phyloP scores from a whole-genome alignment of 306 rosid genomes.

The Quercus wislizeni region DNA sequence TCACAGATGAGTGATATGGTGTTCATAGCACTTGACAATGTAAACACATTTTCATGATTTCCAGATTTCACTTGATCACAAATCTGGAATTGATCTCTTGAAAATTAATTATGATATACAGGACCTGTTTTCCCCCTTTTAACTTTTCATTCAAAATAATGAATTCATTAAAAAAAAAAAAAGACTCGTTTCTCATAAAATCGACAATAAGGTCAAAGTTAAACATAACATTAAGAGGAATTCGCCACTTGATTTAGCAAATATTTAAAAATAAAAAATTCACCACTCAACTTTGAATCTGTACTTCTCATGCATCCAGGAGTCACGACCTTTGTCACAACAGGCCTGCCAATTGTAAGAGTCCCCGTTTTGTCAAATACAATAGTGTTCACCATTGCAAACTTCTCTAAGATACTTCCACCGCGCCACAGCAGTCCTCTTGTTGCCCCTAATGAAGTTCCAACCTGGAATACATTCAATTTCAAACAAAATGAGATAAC shows the following conservation, averaged over 20 bases:
- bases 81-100: not conserved
- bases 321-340: conserved; percentile 71
- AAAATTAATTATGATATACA: too few species aligned
- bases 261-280: conserved; percentile 2
- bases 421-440: conserved; percentile 93
- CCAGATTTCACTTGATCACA: not conserved
- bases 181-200: not conserved
- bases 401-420: conserved; percentile 84
- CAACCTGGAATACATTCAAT: conserved; percentile 59
- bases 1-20: not conserved
- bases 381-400: conserved; percentile 76
- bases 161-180: not conserved
- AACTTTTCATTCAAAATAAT: not conserved
- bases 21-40: not conserved
- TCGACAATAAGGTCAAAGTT: not conserved
- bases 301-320: conserved; percentile 36
- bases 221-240: not conserved
- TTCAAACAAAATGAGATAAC: conserved; percentile 14
- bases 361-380: conserved; percentile 99
- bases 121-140: not conserved
- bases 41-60: not conserved
- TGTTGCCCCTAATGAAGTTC: conserved; percentile 94
- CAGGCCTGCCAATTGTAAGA: conserved; percentile 89
- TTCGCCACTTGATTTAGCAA: conserved; percentile 11
- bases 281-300: conserved; percentile 47